phyloP scores from a whole-genome alignment of 2,329 filamentous ascomycete genomes.

The Fusarium incarnatum region DNA sequence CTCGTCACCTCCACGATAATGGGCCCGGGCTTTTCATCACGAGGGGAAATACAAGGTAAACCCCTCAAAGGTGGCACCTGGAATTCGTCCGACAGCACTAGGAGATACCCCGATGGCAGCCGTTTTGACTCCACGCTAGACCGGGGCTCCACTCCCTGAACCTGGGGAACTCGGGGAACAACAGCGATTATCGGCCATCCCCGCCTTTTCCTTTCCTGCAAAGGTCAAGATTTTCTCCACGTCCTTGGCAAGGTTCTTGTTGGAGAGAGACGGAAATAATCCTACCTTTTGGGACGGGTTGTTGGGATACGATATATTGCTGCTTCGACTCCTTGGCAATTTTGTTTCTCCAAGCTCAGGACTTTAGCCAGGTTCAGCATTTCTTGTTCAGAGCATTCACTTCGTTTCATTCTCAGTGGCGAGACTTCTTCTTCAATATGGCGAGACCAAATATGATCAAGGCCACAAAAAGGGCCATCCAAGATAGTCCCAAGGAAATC shows the following conservation, averaged over 20 bases:
- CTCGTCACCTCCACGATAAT: neutral
- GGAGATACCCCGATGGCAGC: conserved; percentile 5
- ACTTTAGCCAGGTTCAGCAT: no score
- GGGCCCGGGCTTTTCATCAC: neutral
- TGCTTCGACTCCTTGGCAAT: neutral
- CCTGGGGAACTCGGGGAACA: conserved; percentile 5
- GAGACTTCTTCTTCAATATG: conserved; percentile 12
- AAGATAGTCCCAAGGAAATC: conserved; percentile 44
- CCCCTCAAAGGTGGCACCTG: neutral
- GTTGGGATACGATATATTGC: conserved; percentile 1
- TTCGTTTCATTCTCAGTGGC: neutral
- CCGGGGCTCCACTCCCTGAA: neutral
- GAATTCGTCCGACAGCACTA: conserved; percentile 9
- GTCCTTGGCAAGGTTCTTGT: neutral
- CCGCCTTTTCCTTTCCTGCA: conserved; percentile 3
- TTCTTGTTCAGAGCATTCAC: neutral
- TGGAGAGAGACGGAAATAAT: neutral
- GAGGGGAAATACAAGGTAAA: neutral
- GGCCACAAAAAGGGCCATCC: conserved; percentile 45
- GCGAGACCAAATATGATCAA: conserved; percentile 41
- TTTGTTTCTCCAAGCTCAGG: neutral
- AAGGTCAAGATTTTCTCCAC: neutral
- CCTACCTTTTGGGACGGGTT: neutral
- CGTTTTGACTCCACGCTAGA: neutral
- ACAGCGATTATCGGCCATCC: neutral